Base-by-base conservation (phyloP, 306 rosid species). In the Glycyrrhiza uralensis region DNA sequence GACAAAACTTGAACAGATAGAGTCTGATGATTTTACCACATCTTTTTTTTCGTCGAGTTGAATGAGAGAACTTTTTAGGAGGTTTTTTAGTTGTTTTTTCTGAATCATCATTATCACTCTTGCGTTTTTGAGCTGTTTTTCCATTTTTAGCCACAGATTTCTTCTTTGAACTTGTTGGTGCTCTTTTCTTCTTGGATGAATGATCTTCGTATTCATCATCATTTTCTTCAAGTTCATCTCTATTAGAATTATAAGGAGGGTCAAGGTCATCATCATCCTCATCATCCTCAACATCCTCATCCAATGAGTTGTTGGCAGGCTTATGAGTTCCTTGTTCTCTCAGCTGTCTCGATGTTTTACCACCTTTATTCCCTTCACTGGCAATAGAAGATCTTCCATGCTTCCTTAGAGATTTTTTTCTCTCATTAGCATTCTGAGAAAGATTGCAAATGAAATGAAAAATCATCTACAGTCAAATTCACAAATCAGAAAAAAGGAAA, bases 41-140 rank as follows among this genome's bases (percentile, higher is more conserved):
- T 82, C 92, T 86, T 85, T 36, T 94, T 61, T 18, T 94, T 49
- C 88, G 93, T 24, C 83, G 86, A 75, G 95, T 82, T 56, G 96
- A 82, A 86, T 88, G 96, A 13, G 93, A 50, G 71, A 94, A 89
- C 78, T 79, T 94, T 76, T 89, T 89, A 18, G 81, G 86, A 68
- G 85, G 86, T 63, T 81, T 62, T 77, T 79, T 58, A 4, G 72
- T 41, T 17, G 54, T 47, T 33, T 59, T 50, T 47, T 86, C 85
- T 41, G 24, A 51, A 83, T 69, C 88, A 74, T 69, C 82, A 45
- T 77, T 76, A 46, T 68, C 72, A 68, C 36, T 80, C 76, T 85
- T 86, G 24, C 76, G 81, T 70, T 83, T 94, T 47, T 20, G 74
- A 67, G 77, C 66, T 4, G 82, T 57, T 78, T 94, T 90, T 63